Percentiles rank a stretch among this genome's conserved stretches.
These are phyloP conservation scores for Metarhizium anisopliae DNA, from an alignment of 2,329 filamentous ascomycete species.

Conservation along the genomic window DNA sequence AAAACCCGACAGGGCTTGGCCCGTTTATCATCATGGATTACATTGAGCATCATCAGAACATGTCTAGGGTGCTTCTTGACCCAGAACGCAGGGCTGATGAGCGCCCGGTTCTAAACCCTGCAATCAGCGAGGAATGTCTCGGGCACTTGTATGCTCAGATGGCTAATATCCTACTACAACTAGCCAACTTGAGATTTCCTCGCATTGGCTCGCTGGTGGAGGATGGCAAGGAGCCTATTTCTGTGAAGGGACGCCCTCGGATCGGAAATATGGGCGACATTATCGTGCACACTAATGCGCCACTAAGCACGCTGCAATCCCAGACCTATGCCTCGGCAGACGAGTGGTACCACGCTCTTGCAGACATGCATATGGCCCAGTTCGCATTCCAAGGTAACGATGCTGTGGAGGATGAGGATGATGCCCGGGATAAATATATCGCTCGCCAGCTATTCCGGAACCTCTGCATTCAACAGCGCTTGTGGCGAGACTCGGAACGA, in stretches of 20 bases:
- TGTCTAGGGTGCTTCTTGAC: conserved; percentile 20
- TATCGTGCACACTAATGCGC: conserved; percentile 13
- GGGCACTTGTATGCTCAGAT: conserved; percentile 28
- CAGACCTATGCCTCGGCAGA: conserved; percentile 18
- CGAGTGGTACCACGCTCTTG: conserved; percentile 24
- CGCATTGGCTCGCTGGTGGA: conserved; percentile 28
- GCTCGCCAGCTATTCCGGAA: conserved; percentile 24
- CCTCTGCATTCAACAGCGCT: conserved; percentile 12
- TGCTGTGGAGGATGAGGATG: conserved; percentile 19
- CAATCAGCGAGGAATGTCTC: conserved; percentile 23
- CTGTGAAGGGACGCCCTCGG: conserved; percentile 23
- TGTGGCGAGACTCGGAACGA: background rate
- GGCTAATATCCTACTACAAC: conserved; percentile 31
- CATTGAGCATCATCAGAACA: conserved; percentile 18
- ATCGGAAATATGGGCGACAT: conserved; percentile 31
- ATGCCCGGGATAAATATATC: conserved; percentile 22
- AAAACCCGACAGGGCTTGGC: conserved; percentile 24
- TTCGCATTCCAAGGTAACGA: conserved; percentile 29
- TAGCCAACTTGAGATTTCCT: conserved; percentile 23
- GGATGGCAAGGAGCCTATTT: conserved; percentile 4
- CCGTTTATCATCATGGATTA: conserved; percentile 31
- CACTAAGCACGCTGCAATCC: conserved; percentile 14
- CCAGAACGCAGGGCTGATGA: conserved; percentile 15
- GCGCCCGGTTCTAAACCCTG: conserved; percentile 21
- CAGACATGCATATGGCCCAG: conserved; percentile 27